phyloP scores from a whole-genome alignment of 2,329 filamentous ascomycete species.

The Colletotrichum tropicale region DNA sequence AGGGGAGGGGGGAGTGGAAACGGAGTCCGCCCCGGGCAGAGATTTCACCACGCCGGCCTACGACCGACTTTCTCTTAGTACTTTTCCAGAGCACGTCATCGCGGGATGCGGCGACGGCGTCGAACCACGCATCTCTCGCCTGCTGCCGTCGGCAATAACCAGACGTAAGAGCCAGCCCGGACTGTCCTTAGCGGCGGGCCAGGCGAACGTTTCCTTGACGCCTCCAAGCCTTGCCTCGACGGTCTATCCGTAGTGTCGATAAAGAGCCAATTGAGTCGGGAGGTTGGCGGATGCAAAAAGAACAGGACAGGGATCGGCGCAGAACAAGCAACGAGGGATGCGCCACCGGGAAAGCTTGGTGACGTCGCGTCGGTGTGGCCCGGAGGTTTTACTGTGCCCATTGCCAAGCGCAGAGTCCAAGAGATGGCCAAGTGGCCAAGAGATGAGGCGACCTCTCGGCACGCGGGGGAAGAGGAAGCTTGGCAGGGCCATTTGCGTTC shows the following conservation, averaged over 20 bases:
- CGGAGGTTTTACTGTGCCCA: not conserved
- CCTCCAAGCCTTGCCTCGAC: not conserved
- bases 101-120: not conserved
- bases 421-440: slow-evolving; percentile 13
- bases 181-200: not conserved
- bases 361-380: not conserved
- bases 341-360: slow-evolving; percentile 17
- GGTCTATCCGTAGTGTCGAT: not conserved
- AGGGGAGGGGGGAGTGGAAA: not conserved
- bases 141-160: not conserved
- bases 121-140: not conserved
- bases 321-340: slow-evolving; percentile 7
- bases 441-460: slow-evolving; percentile 16
- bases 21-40: not conserved
- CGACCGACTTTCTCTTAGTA: not conserved
- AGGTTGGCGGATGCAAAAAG: not conserved
- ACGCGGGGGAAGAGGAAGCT: not conserved
- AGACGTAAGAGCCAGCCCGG: not conserved
- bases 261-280: not conserved
- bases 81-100: slow-evolving; percentile 7
- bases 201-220: not conserved
- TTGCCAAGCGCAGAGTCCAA: slow-evolving; percentile 2
- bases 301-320: not conserved
- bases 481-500: not conserved
- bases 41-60: not conserved